A percentile compares a stretch with the other conserved stretches of the same genome.
Conservation (phyloP, 306 rosid genomes). For the Myrica gale region DNA sequence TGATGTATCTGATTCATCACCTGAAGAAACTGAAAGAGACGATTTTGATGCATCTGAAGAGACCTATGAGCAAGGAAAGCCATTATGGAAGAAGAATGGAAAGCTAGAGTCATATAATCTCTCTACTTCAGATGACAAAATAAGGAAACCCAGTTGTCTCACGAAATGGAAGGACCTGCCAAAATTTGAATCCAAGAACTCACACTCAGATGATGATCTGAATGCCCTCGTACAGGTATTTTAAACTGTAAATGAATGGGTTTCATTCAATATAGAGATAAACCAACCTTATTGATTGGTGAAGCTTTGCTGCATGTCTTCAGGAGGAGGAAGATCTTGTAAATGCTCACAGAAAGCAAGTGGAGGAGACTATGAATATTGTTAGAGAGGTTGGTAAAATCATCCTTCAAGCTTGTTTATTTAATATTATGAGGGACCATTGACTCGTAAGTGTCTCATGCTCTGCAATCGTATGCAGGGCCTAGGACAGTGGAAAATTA, state of each 20-base stretch:
- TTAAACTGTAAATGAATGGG: conserved; percentile 11
- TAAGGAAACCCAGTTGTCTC: conserved; percentile 63
- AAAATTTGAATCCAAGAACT: conserved; percentile 52
- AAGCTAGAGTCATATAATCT: conserved; percentile 55
- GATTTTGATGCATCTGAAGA: conserved; percentile 77
- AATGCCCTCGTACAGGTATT: conserved; percentile 84
- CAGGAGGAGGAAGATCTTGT: conserved; percentile 99
- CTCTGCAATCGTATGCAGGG: background rate
- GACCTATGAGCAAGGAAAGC: conserved; percentile 62
- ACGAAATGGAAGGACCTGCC: conserved; percentile 72
- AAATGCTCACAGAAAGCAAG: conserved; percentile 95
- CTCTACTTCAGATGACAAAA: conserved; percentile 52
- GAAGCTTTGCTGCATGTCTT: conserved; percentile 26
- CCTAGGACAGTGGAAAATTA: background rate
- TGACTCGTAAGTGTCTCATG: background rate
- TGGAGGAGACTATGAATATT: conserved; percentile 96
- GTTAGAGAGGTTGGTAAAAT: conserved; percentile 68
- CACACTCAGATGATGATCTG: conserved; percentile 73
- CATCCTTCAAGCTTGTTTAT: background rate
- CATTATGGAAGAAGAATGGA: conserved; percentile 73
- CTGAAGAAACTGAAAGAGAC: conserved; percentile 60
- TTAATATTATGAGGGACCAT: background rate
- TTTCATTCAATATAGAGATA: background rate
- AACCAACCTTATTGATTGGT: conserved; percentile 1
- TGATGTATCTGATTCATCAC: conserved; percentile 49